phyloP scores from a whole-genome alignment of 1,139 yeast genomes.

The Taiozyma sp. region DNA sequence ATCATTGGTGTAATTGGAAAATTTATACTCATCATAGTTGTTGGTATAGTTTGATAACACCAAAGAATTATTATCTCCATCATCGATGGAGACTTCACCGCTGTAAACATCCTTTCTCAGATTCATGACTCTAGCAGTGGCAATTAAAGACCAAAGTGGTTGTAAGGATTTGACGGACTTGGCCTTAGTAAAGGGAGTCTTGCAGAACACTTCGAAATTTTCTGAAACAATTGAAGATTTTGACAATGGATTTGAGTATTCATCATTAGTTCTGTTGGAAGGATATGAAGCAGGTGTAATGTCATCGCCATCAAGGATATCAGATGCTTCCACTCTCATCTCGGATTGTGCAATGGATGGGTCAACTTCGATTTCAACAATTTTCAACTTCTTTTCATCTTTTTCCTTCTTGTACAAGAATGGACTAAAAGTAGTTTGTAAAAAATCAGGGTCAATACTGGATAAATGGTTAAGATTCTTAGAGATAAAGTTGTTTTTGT shows the following conservation, averaged over 20 bases:
- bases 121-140: conserved; percentile 55
- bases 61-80: conserved; percentile 19
- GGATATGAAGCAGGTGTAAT: conserved; percentile 19
- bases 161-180: conserved; percentile 34
- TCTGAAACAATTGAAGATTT: conserved; percentile 43
- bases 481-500: conserved; percentile 29
- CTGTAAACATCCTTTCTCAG: conserved; percentile 39
- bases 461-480: conserved; percentile 33
- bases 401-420: conserved; percentile 9
- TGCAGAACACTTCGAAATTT: conserved; percentile 53
- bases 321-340: conserved; percentile 5
- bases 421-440: conserved; percentile 5
- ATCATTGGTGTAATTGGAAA: conserved; percentile 27
- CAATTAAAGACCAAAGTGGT: conserved; percentile 66
- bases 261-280: conserved; percentile 15
- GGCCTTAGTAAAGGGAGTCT: conserved; percentile 13
- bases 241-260: conserved; percentile 26
- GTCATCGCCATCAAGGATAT: not conserved
- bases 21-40: conserved; percentile 32
- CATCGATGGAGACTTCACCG: conserved; percentile 29
- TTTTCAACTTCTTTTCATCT: conserved; percentile 7
- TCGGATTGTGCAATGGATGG: conserved; percentile 2
- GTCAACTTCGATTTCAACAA: conserved; percentile 9
- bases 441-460: conserved; percentile 8
- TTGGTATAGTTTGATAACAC: conserved; percentile 31